These are phyloP conservation scores for Neoascochyta sp. DNA, from an alignment of 2,329 filamentous ascomycete genomes.

Conservation along the genomic window DNA sequence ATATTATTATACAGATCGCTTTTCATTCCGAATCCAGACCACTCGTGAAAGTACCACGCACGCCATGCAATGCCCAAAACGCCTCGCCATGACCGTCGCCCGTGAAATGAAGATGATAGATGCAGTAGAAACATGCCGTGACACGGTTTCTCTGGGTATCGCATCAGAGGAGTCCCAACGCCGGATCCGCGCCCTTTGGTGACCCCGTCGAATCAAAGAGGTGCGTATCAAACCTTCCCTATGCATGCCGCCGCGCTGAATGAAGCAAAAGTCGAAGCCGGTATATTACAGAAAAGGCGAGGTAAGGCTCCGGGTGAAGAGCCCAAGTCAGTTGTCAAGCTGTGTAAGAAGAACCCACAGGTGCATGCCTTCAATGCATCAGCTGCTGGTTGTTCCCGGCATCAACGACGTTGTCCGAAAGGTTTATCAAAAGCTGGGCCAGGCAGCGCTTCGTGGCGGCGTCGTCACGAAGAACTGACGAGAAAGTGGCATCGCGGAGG, in stretches of 20 bases:
- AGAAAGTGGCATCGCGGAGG: constrained; percentile 97
- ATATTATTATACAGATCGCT: constrained; percentile 24
- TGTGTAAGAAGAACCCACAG: constrained; percentile 1
- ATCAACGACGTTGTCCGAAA: constrained; percentile 80
- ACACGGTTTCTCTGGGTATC: constrained; percentile 28
- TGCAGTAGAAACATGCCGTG: constrained; percentile 18
- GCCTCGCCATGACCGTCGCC: constrained; percentile 24
- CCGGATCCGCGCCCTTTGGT: constrained; percentile 20
- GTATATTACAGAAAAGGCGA: constrained; percentile 19
- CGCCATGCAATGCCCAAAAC: constrained; percentile 30
- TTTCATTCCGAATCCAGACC: constrained; percentile 13
- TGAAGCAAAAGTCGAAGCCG: constrained; percentile 21
- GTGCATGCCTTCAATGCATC: constrained; percentile 25
- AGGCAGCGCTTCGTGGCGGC: constrained; percentile 96
- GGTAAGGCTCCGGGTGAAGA: constrained; percentile 8
- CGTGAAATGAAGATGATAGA: constrained; percentile 18
- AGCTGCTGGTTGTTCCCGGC: constrained; percentile 36
- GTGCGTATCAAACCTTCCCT: constrained; percentile 12
- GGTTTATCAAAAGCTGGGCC: constrained; percentile 92
- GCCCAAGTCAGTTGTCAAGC: constrained; percentile 4
- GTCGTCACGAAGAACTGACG: constrained; percentile 91
- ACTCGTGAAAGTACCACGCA: constrained; percentile 11
- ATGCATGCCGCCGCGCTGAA: constrained; percentile 19
- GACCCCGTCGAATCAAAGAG: constrained; percentile 16
- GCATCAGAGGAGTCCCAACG: constrained; percentile 25